Evolutionary conservation across 148 eudicot genomes (phyloP).

Genomic region (Dianthus caryophyllus): DNA sequence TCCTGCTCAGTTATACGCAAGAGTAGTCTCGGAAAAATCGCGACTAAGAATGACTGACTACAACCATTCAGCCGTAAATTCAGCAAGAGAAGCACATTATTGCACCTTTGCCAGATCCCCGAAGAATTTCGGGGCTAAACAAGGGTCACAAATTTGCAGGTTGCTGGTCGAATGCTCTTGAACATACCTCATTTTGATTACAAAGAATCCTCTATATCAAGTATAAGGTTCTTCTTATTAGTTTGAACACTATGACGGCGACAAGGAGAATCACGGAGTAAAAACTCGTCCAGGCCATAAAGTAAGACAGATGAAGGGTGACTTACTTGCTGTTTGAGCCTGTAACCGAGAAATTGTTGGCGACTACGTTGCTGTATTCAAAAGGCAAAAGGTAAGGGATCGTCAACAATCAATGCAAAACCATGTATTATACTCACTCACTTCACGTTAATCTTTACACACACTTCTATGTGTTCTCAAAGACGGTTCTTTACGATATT

Average conservation of each 20-base stretch:
- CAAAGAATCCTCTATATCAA: too few species aligned
- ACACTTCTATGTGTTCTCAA: too few species aligned
- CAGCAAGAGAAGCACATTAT: not conserved
- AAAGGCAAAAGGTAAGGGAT: not conserved
- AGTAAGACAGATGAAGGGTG: not conserved
- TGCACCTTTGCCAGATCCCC: not conserved
- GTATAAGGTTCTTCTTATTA: not conserved
- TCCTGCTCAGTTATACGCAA: not conserved
- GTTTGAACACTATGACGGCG: not conserved
- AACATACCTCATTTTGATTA: too few species aligned
- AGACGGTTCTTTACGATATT: too few species aligned
- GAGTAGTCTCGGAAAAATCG: not conserved
- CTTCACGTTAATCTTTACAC: too few species aligned
- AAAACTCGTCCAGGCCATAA: not conserved
- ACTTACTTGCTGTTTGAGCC: constrained; percentile 56
- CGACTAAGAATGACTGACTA: not conserved
- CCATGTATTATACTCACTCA: not conserved
- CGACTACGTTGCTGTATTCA: constrained; percentile 72
- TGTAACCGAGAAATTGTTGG: constrained; percentile 63
- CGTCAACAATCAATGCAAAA: not conserved
- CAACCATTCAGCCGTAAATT: constrained; percentile 6
- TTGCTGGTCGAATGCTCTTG: too few species aligned
- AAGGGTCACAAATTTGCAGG: too few species aligned
- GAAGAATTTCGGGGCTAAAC: not conserved
- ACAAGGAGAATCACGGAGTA: not conserved